Conservation (phyloP, 371 early-diverging fungal species). For the Fennellomyces sp. region DNA sequence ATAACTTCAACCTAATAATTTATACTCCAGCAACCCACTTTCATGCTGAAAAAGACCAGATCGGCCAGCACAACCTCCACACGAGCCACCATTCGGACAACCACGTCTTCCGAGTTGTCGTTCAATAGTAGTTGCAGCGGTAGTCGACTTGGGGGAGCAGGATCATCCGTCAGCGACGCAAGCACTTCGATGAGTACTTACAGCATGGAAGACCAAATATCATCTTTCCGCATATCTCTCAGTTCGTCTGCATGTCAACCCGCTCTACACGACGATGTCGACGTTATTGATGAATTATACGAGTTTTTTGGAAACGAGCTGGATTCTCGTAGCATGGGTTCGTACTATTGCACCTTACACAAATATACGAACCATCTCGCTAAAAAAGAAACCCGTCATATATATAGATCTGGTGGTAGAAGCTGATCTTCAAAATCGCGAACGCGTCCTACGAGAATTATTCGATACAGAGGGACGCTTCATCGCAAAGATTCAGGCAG, state of each 20-base stretch:
- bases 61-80: conserved; percentile 18
- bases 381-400: no score
- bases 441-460: conserved; percentile 15
- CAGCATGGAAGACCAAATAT: conserved; percentile 15
- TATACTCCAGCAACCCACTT: not conserved
- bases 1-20: no score
- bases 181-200: conserved; percentile 20
- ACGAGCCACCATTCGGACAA: conserved; percentile 12
- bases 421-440: conserved; percentile 14
- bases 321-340: conserved; percentile 11
- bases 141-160: conserved; percentile 12
- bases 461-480: conserved; percentile 20
- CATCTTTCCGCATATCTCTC: conserved; percentile 1
- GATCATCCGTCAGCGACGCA: conserved; percentile 15
- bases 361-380: not conserved
- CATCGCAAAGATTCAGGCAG: conserved; percentile 23
- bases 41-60: conserved; percentile 21
- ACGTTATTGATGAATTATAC: conserved; percentile 29
- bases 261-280: conserved; percentile 13
- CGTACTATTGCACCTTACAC: not conserved
- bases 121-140: conserved; percentile 14
- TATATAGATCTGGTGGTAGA: conserved; percentile 8
- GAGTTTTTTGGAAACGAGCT: conserved; percentile 21
- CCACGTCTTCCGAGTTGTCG: conserved; percentile 20
- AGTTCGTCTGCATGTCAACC: conserved; percentile 2